Base-by-base conservation (phyloP, 371 early-diverging fungal genomes). In the Syncephalastrum monosporum region DNA sequence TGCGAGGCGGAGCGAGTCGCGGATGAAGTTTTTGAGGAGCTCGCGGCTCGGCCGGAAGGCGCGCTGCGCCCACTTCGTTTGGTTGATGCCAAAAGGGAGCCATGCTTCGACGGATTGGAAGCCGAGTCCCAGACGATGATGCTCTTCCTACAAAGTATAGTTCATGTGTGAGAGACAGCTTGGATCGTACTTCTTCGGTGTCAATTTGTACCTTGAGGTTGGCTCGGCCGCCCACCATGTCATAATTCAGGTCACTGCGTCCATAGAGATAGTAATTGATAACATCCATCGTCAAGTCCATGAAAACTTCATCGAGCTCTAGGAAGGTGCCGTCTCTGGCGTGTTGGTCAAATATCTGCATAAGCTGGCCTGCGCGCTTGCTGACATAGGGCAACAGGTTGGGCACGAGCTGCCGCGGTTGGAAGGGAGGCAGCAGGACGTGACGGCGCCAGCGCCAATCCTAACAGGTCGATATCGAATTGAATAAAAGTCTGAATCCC, bases 391-490 rank as follows among this genome's bases (percentile, higher is more conserved):
- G 80, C 14, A 76, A 42, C 29, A 76, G 38, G 10, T 70, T 72
- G 13, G 77, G 75, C 3, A 72, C 72, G 13, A 80, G 59, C 55
- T 72, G 71, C 21, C 71, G 72, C 13, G 73, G 71, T 42, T 74
- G 77, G 54, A 80, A 80, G 5, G 75, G 69, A 21, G 77, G 80
- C 29, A 72, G 50, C 13, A 80, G 58, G 17, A 74, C 59, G 55
- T 75, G 71, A 19, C 80, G 74, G 57, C 77, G 71, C 80, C 80
- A 80, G 42, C 66, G 68, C 80, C 80, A 80, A 10, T 76, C 80
- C 77, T 79, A 42, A 55, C 47, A 14, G 7, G n/a, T n/a, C 42
- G 43, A 44, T 14, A 19, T 3, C 24, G 25, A 25, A 53, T 46
- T 50, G 21, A 21, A 21, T 21, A 21, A 21, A 21, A 21, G 21